phyloP scores from a whole-genome alignment of 2,329 filamentous ascomycete genomes.

The Colletotrichum sp. region DNA sequence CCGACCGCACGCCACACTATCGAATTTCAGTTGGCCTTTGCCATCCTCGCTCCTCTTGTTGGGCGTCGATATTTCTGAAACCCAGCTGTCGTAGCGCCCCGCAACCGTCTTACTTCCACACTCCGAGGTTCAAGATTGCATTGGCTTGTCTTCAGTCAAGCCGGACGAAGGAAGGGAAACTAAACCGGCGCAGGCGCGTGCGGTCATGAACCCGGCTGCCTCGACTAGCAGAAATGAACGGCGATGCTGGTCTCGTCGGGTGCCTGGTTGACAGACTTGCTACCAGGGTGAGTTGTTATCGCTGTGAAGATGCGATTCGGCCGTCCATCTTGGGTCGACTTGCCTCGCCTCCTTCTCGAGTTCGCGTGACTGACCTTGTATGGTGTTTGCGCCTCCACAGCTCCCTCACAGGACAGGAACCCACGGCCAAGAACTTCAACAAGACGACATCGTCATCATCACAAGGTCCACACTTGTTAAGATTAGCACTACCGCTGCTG shows the following conservation, averaged over 20 bases:
- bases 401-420: slow-evolving; percentile 69
- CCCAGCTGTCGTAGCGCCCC: background rate
- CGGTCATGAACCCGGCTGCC: slow-evolving; percentile 14
- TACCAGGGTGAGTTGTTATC: slow-evolving; percentile 56
- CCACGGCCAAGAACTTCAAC: slow-evolving; percentile 58
- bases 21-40: background rate
- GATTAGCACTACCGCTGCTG: slow-evolving; percentile 60
- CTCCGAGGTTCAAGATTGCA: background rate
- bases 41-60: background rate
- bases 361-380: background rate
- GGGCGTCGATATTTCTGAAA: background rate
- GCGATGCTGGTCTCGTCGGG: slow-evolving; percentile 64
- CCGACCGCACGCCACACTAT: background rate
- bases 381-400: slow-evolving; percentile 37
- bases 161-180: background rate
- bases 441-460: slow-evolving; percentile 66
- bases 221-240: slow-evolving; percentile 50
- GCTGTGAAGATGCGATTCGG: background rate
- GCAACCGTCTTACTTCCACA: background rate
- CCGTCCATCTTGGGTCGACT: background rate
- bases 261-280: slow-evolving; percentile 68
- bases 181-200: background rate
- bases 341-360: background rate
- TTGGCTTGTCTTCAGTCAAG: background rate
- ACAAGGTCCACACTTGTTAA: slow-evolving; percentile 67